Conservation (phyloP, 129 eudicot genomes). For the Flaveria bidentis region DNA sequence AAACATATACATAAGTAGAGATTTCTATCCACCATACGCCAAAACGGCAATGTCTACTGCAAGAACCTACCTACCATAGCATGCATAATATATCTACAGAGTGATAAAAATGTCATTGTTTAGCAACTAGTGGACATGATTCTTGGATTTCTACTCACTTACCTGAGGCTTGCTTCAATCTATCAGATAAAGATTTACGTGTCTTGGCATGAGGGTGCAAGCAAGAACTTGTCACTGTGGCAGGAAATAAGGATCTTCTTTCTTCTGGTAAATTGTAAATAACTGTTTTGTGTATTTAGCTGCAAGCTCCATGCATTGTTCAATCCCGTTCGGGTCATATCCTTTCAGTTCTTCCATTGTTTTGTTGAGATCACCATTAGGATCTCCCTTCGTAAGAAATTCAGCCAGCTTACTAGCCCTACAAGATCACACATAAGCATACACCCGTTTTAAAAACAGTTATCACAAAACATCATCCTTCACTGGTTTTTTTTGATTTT, state of each 20-base stretch:
- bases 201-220: constrained; percentile 2
- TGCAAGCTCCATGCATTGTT: constrained; percentile 55
- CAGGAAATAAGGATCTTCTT: constrained; percentile 60
- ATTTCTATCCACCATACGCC: background rate
- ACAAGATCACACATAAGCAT: constrained; percentile 10
- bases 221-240: constrained; percentile 24
- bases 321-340: constrained; percentile 37
- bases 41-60: background rate
- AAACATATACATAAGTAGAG: background rate
- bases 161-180: background rate
- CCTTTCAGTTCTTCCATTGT: constrained; percentile 56
- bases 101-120: background rate
- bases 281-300: constrained; percentile 65
- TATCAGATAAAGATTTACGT: background rate
- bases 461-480: background rate
- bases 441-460: background rate
- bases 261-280: constrained; percentile 59
- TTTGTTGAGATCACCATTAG: constrained; percentile 50
- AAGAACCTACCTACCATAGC: background rate
- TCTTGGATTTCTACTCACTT: background rate
- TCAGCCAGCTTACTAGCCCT: constrained; percentile 63
- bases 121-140: background rate
- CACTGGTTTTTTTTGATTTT: background rate
- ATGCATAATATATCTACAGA: background rate
- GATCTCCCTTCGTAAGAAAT: constrained; percentile 60